phyloP scores from a whole-genome alignment of 2,329 filamentous ascomycete genomes.

The Cyphellophora europaea region DNA sequence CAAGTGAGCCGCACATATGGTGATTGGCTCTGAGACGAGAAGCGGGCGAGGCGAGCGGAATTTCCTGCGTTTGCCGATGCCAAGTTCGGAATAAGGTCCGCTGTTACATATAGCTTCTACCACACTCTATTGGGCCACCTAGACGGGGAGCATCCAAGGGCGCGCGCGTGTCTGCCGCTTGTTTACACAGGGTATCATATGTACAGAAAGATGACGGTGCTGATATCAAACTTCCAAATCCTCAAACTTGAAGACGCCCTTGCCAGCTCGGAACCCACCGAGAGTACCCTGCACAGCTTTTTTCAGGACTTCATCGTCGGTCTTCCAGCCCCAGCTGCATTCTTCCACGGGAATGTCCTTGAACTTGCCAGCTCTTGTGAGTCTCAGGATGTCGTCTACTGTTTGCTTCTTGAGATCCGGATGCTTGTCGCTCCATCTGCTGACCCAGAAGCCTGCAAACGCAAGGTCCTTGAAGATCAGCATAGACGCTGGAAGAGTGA shows the following conservation, averaged over 20 bases:
- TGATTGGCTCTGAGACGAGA: no score
- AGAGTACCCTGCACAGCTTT: constrained; percentile 74
- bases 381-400: constrained; percentile 71
- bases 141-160: no score
- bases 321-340: constrained; percentile 75
- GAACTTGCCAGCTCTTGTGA: constrained; percentile 69
- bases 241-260: constrained; percentile 80
- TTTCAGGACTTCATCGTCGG: constrained; percentile 58
- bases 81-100: no score
- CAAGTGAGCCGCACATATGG: no score
- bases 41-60: no score
- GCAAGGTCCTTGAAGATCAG: constrained; percentile 89
- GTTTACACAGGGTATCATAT: neutral
- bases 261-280: constrained; percentile 74
- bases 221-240: constrained; percentile 17
- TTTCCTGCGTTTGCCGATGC: no score
- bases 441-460: constrained; percentile 93
- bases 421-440: constrained; percentile 72
- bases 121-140: no score
- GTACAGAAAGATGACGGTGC: no score
- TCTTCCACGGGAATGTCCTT: constrained; percentile 74
- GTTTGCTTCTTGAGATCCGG: constrained; percentile 65
- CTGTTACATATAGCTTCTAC: no score
- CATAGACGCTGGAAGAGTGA: constrained; percentile 69
- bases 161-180: no score